Base-by-base conservation (phyloP, 2,329 filamentous ascomycete genomes). In the Stachybotrys elegans region DNA sequence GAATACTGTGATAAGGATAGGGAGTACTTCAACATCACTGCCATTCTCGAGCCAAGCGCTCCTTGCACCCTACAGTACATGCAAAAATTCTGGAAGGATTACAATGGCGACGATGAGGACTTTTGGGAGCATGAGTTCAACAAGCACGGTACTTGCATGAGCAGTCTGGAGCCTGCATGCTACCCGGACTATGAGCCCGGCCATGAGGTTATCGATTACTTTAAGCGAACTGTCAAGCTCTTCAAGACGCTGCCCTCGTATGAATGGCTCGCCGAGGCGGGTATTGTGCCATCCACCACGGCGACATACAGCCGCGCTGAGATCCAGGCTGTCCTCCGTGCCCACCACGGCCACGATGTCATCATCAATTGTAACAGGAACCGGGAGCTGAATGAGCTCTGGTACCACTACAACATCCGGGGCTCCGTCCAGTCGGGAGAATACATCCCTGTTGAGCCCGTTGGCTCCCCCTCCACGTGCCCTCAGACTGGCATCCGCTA, bases 101-200 rank as follows among this genome's bases (percentile, higher is more conserved):
- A 83, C 60, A 58, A 75, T 41, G 83, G 83, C 43, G 63, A 81
- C 22, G 77, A 84, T 49, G 76, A 84, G 53, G 68, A 67, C 9
- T 76, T 90, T 48, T 90, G 85, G 85, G 70, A 84, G 59, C 84
- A 89, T 60, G 85, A 89, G 62, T 89, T 81, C 79, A 69, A 71
- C 51, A 89, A 87, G 61, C 86, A 90, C 59, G 86, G 86, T 44
- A 76, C 72, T n/a, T 89, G 85, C 63, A 79, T 89, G 51, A 81
- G 72, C 54, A 90, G 86, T 0, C 72, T 89, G 2, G 71, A 84
- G 37, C 76, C 84, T 0, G 63, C 65, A 16, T 91, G 86, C 69
- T 91, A 88, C 66, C 63, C 66, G 3, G 57, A 69, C 52, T 85
- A 87, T 59, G 62, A 72, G 43, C 65, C 76, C 0, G 78, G 78